Evolutionary conservation across 352 stramenopile species (phyloP), one percentile per base, ranked within the genome.

Genomic region (Phytopythium montanum): DNA sequence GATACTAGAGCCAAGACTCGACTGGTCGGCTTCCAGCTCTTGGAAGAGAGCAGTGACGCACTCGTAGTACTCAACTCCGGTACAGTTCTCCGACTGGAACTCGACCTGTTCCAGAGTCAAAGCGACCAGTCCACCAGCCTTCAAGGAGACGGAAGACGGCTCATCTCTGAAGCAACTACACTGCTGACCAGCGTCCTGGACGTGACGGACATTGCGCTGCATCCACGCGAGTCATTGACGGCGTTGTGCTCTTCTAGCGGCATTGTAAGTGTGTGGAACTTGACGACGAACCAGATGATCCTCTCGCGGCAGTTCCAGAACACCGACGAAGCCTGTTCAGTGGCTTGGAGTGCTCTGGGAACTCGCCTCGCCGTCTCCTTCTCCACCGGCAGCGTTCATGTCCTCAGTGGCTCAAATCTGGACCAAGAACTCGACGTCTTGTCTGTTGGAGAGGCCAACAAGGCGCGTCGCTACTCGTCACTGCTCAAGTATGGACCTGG

Each of bases 311-410:
- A 56, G 41, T 54, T 72, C 31, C 38, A 54, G 18, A 61, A 46
- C 41, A 21, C 51, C 21, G 19, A 14, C 34, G 16, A 58, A 10
- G 65, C 75, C 9, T 52, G 64, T 13, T 61, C 73, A 1, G n/a
- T 90, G 18, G 65, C 68, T 13, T 91, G 79, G 75, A 82, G 73
- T 59, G 36, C 56, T 2, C 54, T 57, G 2, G 61, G 68, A 0
- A 70, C 73, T 18, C 66, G 68, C 28, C 48, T 90, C 4, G 77
- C 77, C 8, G 68, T 77, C 6, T 88, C 79, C 9, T 60, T 85
- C 8, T 52, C 53, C 0, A 63, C 74, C 33, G 79, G 81, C 0
- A 66, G 28, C 2, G 66, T 91, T 34, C 58, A 29, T 19, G 68
- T 89, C 9, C 54, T 91, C 16, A 49, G 83, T n/a, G 66, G 64